Evolutionary conservation across 2,329 filamentous ascomycete genomes (phyloP), one percentile per base, ranked within the genome.

Genomic region (Microcyclospora pomicola): DNA sequence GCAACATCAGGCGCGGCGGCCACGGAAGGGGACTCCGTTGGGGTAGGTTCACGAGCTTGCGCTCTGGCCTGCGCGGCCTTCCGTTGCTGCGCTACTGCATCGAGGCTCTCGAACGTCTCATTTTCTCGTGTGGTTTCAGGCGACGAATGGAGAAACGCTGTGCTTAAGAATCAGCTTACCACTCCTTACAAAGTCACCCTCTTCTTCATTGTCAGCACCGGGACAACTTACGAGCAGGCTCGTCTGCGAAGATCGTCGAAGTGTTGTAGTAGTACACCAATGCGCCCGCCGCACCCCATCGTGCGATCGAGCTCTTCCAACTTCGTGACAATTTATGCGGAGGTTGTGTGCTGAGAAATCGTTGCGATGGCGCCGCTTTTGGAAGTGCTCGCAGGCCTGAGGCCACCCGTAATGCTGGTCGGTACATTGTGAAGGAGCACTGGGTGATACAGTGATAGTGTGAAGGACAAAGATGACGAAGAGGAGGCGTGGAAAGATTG

Each of bases 211-310:
- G 4, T 7, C 19, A 24, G 1, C 11, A 11, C 15, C 6, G 15
- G 14, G 5, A 12, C 19, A 11, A 44, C 80, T 49, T 72, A 93
- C 86, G 72, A 50, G 72, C 63, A 28, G 77, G 73, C 60, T 92
- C 80, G 52, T 95, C 84, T 12, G 12, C 82, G 60, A 96, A 96
- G 15, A 85, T 69, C 38, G 77, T 73, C 54, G 80, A 88, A 6
- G 86, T 95, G 67, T 86, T 93, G 62, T 96, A 98, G 63, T 83
- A 95, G 66, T 96, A 98, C 35, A 96, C 65, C 33, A 80, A 77
- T 14, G 72, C 84, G 42, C 68, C 70, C 0, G 84, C 87, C 39
- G 91, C 57, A 47, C 77, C 83, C 74, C 85, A 80, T 66, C 88
- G 73, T 52, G 74, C 59, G 3, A 70, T 71, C 36, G 77, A 70